Evolutionary conservation across 768 basidiomycete species (phyloP).

Genomic region (Trametes sanguinea): DNA sequence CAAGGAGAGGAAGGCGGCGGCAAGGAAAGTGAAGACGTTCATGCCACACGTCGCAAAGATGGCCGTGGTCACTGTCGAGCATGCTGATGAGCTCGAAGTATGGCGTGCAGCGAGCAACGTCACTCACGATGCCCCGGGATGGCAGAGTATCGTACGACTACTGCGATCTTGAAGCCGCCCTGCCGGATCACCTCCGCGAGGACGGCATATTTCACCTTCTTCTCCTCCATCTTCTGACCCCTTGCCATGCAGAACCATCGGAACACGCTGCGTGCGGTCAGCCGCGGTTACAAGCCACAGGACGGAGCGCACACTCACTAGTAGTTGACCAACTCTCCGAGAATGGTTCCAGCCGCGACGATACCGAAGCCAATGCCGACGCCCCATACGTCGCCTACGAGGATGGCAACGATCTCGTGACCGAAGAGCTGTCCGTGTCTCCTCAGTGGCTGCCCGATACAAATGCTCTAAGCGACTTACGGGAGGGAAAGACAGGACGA

Average conservation of each 20-base stretch:
- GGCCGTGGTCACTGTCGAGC: slow-evolving; percentile 88
- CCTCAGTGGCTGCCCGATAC: not conserved
- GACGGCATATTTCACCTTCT: slow-evolving; percentile 47
- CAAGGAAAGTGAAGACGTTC: slow-evolving; percentile 67
- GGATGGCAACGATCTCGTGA: slow-evolving; percentile 85
- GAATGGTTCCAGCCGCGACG: slow-evolving; percentile 75
- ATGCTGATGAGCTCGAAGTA: too few species aligned
- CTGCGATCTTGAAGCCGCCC: slow-evolving; percentile 81
- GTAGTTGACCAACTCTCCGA: slow-evolving; percentile 85
- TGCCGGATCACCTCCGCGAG: slow-evolving; percentile 66
- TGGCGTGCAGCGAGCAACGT: slow-evolving; percentile 22
- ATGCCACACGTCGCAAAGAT: slow-evolving; percentile 89
- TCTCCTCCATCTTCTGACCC: slow-evolving; percentile 61
- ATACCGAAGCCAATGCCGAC: slow-evolving; percentile 86
- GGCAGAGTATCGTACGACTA: slow-evolving; percentile 73
- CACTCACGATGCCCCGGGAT: slow-evolving; percentile 83
- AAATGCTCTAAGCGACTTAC: slow-evolving; percentile 20
- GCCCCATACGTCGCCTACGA: slow-evolving; percentile 90
- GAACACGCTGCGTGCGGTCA: slow-evolving; percentile 85
- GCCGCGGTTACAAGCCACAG: too few species aligned
- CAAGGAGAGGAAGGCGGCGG: slow-evolving; percentile 78
- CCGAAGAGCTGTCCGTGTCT: slow-evolving; percentile 65
- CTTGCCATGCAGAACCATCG: slow-evolving; percentile 75
- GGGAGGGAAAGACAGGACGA: slow-evolving; percentile 43
- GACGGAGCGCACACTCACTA: slow-evolving; percentile 55